Percentiles rank a stretch among this genome's conserved stretches.
phyloP scores from a whole-genome alignment of 495 filamentous ascomycete species.

The Penicillium paradoxum region DNA sequence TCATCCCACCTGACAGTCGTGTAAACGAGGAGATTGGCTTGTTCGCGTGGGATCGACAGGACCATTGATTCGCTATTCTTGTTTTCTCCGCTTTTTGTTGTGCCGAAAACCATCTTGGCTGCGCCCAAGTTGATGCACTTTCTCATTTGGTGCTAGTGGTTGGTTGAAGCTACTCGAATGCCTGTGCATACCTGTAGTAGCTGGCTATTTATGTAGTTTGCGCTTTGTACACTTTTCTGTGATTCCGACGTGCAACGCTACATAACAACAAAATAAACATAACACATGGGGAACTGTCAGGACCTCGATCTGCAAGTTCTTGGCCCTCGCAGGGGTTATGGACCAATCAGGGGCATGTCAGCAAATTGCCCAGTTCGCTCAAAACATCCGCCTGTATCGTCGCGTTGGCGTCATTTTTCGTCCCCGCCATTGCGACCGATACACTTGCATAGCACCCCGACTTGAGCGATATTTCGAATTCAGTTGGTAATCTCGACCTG shows the following conservation, averaged over 20 bases:
- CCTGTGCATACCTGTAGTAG: background rate
- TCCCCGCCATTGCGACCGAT: slow-evolving; percentile 54
- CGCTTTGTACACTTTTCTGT: background rate
- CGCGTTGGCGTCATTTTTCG: slow-evolving; percentile 54
- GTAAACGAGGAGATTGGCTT: background rate
- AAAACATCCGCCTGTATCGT: slow-evolving; percentile 52
- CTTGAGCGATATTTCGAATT: slow-evolving; percentile 42
- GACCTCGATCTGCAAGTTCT: background rate
- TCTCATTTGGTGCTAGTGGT: background rate
- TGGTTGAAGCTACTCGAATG: background rate
- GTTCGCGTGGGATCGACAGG: background rate
- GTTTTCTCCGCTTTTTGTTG: background rate
- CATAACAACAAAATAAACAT: background rate
- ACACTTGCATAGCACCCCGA: slow-evolving; percentile 56
- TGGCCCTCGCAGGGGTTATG: background rate
- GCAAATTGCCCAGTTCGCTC: slow-evolving; percentile 47
- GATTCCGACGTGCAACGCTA: background rate
- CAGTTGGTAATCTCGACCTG: slow-evolving; percentile 50
- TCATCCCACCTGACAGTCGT: slow-evolving; percentile 3
- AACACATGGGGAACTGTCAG: background rate
- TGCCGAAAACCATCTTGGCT: background rate
- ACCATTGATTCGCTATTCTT: background rate
- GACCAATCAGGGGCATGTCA: slow-evolving; percentile 43
- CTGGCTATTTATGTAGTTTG: background rate
- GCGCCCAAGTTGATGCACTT: background rate